These are phyloP conservation scores for Vigna unguiculata DNA, from an alignment of 306 rosid species.

Conservation along the genomic window DNA sequence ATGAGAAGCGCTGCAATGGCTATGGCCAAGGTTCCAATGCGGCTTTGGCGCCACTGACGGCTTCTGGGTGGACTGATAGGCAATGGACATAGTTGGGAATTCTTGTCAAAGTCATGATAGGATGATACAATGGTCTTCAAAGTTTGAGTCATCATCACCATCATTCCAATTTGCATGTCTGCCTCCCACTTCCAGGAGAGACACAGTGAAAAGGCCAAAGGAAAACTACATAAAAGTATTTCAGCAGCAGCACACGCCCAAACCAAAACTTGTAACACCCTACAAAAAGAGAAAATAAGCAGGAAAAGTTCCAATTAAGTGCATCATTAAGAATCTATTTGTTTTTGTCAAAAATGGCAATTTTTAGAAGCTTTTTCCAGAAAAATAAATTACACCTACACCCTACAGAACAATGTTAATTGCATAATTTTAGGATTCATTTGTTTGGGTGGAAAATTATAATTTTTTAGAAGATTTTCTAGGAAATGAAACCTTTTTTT, in stretches of 20 bases:
- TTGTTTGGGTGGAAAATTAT: slow-evolving; percentile 4
- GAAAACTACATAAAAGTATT: slow-evolving; percentile 27
- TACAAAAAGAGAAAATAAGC: slow-evolving; percentile 35
- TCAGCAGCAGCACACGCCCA: slow-evolving; percentile 1
- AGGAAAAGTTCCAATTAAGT: slow-evolving; percentile 37
- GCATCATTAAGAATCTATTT: neutral
- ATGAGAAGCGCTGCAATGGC: slow-evolving; percentile 69
- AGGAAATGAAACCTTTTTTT: neutral
- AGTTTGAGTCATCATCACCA: slow-evolving; percentile 58
- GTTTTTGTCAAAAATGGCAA: neutral
- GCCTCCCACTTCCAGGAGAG: slow-evolving; percentile 43
- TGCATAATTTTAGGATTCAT: neutral
- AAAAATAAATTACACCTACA: neutral
- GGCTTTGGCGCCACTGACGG: slow-evolving; percentile 57
- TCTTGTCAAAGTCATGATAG: slow-evolving; percentile 50
- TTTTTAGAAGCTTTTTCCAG: neutral
- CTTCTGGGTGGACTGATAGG: slow-evolving; percentile 43
- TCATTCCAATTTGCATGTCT: slow-evolving; percentile 49
- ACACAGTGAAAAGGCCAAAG: slow-evolving; percentile 26
- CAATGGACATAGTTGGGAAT: slow-evolving; percentile 43
- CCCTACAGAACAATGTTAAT: slow-evolving; percentile 38
- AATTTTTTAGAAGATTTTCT: neutral
- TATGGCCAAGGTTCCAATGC: slow-evolving; percentile 52
- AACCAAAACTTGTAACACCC: slow-evolving; percentile 44
- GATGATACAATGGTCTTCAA: slow-evolving; percentile 50